These are phyloP conservation scores for Lactarius psammicola DNA, from an alignment of 768 basidiomycete genomes.

Conservation along the genomic window DNA sequence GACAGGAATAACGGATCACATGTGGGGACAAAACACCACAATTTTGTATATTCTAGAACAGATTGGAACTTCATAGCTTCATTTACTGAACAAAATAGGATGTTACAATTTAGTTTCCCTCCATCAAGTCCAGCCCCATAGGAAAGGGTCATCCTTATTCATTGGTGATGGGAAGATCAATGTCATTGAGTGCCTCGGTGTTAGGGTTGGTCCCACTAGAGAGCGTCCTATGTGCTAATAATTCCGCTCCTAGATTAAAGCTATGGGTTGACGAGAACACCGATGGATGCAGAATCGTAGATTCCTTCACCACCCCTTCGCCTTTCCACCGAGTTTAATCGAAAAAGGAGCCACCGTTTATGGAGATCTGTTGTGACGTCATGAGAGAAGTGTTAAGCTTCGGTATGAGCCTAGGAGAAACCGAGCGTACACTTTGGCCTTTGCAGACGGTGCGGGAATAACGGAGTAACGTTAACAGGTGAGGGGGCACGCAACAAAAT, in stretches of 20 bases:
- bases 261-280: background rate
- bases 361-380: conserved; percentile 3
- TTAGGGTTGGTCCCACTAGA: no score
- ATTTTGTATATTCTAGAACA: no score
- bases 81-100: no score
- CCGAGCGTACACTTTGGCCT: conserved; percentile 18
- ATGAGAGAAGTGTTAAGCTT: background rate
- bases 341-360: conserved; percentile 10
- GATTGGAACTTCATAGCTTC: no score
- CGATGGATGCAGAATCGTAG: background rate
- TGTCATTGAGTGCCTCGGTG: no score
- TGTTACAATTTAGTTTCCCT: no score
- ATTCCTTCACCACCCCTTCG: background rate
- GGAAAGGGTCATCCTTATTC: no score
- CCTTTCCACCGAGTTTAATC: conserved; percentile 10
- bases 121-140: no score
- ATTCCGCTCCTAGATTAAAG: background rate
- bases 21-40: no score
- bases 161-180: no score
- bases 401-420: background rate
- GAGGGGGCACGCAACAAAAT: background rate
- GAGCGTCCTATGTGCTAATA: background rate
- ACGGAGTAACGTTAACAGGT: background rate
- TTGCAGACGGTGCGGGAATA: background rate
- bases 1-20: no score